Base-by-base conservation (phyloP, 139 green algal genomes). In the Eudorina sp. region DNA sequence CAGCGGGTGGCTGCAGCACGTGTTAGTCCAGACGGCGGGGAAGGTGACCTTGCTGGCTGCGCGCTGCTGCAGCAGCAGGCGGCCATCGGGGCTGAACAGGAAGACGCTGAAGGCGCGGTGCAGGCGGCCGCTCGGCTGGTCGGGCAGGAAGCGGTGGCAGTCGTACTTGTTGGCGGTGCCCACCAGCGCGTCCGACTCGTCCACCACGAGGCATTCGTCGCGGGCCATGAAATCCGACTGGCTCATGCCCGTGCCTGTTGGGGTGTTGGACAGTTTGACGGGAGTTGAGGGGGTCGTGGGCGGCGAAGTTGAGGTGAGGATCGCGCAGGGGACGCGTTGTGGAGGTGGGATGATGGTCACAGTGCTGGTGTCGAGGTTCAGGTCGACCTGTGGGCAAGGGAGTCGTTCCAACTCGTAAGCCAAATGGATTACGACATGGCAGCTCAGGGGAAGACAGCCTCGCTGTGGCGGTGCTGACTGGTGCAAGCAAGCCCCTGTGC, bases 61-160 rank as follows among this genome's bases (percentile, higher is more conserved):
- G 0, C 96, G 92, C 93, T 98, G 95, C 93, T 99, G 98, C 76
- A 99, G 92, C 76, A 99, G 93, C 43, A 99, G 95, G 58, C 94
- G 81, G 74, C 97, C 94, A 25, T 97, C 68, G 8, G 83, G 86
- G 88, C 99, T 92, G 91, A 99, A 99, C 6, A 99, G 90, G 89
- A 99, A 99, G 5, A 99, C 97, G 60, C 89, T 96, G 90, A 99
- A 99, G 36, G 97, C 97, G 45, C 98, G 93, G 90, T 99, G 98
- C 69, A 99, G 93, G 46, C 27, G 40, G 14, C 96, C 96, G 7
- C 87, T 62, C 0, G 95, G 95, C 88, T 95, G 91, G 6, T 58
- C 51, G 6, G 75, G 43, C 8, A 5, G 62, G 90, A 94, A 93
- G 25, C 85, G 72, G 90, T 98, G 96, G 58, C 94, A 96, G 55